These are phyloP conservation scores for Ehretia macrophylla DNA, from an alignment of 257 asterid genomes.

Conservation along the genomic window DNA sequence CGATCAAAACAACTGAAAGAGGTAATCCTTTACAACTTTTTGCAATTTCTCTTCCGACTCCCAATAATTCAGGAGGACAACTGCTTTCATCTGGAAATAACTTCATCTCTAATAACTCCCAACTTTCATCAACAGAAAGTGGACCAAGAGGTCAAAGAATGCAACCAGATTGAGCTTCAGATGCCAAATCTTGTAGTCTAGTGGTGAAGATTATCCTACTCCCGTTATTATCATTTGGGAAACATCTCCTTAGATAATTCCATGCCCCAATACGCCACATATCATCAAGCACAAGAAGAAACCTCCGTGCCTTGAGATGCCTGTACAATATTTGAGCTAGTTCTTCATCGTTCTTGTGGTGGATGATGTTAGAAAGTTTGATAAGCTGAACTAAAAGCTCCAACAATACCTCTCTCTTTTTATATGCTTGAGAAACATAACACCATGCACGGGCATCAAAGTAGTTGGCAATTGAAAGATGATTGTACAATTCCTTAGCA, in stretches of 20 bases:
- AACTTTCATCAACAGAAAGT: not conserved
- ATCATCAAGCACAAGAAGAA: not conserved
- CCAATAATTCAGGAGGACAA: not conserved
- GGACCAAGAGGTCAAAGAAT: not conserved
- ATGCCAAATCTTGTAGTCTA: not conserved
- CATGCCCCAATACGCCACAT: not conserved
- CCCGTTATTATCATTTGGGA: not conserved
- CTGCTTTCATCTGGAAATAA: not conserved
- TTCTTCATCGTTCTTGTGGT: not conserved
- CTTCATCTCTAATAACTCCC: not conserved
- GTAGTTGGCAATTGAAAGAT: not conserved
- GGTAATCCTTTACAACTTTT: slow-evolving; percentile 4
- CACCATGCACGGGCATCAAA: not conserved
- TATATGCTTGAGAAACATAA: not conserved
- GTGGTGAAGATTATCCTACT: not conserved
- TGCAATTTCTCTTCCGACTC: not conserved
- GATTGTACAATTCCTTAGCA: not conserved
- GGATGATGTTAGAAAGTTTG: not conserved
- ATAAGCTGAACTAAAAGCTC: not conserved
- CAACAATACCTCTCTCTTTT: not conserved
- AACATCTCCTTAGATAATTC: not conserved
- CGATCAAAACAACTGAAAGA: not conserved
- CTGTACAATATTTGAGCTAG: not conserved
- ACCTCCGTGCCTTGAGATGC: not conserved
- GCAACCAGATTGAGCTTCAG: not conserved